phyloP scores from a whole-genome alignment of 495 filamentous ascomycete species.

The Daldinia loculata region DNA sequence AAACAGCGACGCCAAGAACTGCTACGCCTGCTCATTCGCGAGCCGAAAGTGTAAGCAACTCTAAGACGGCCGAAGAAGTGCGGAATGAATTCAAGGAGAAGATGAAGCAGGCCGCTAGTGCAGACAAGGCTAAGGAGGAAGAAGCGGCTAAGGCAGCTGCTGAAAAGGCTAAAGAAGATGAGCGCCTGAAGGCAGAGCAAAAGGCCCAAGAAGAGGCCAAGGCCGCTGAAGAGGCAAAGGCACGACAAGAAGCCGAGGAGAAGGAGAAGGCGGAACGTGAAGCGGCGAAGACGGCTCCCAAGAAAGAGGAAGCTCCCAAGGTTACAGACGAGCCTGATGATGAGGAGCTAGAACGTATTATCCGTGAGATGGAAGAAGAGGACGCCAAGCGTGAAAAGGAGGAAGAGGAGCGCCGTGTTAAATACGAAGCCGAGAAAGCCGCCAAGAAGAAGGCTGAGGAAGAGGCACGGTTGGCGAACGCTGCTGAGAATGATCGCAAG shows the following conservation, averaged over 20 bases:
- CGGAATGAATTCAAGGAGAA: conserved; percentile 62
- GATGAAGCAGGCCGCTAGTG: conserved; percentile 54
- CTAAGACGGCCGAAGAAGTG: conserved; percentile 60
- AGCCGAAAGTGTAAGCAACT: conserved; percentile 54
- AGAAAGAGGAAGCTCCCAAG: conserved; percentile 55
- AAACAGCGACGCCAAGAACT: conserved; percentile 52
- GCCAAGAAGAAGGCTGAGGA: conserved; percentile 69
- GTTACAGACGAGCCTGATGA: conserved; percentile 48
- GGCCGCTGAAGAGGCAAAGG: conserved; percentile 70
- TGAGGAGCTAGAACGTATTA: conserved; percentile 57
- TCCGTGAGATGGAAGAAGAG: conserved; percentile 62
- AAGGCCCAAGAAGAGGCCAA: conserved; percentile 77
- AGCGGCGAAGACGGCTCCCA: conserved; percentile 51
- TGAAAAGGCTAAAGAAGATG: conserved; percentile 47
- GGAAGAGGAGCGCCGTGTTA: conserved; percentile 57
- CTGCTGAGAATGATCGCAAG: conserved; percentile 67
- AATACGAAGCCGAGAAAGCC: conserved; percentile 65
- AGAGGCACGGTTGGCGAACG: conserved; percentile 48
- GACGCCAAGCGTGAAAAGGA: conserved; percentile 62
- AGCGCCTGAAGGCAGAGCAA: conserved; percentile 46
- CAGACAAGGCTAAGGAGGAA: conserved; percentile 53
- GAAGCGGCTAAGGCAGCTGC: conserved; percentile 55
- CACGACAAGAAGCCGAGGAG: conserved; percentile 61
- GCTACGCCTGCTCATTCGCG: conserved; percentile 56
- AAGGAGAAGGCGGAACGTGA: conserved; percentile 57